phyloP scores from a whole-genome alignment of 805 yeast species.

The Metschnikowia continentalis region DNA sequence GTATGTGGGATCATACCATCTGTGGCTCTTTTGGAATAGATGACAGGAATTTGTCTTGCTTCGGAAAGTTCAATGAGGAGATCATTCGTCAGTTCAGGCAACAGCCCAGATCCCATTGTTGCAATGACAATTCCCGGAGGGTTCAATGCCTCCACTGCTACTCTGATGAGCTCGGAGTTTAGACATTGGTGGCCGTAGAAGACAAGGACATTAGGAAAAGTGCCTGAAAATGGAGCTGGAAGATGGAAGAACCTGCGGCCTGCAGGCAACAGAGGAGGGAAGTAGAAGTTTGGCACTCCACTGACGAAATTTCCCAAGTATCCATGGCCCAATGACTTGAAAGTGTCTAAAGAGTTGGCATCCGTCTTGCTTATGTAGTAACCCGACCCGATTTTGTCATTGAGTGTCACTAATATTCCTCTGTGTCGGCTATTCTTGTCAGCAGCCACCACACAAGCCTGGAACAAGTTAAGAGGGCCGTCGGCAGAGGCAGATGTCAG shows the following conservation, averaged over 20 bases:
- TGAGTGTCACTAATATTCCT: constrained; percentile 60
- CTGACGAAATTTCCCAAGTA: constrained; percentile 67
- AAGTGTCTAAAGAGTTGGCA: constrained; percentile 67
- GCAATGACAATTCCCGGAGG: constrained; percentile 60
- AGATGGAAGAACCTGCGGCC: constrained; percentile 32
- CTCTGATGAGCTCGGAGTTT: constrained; percentile 43
- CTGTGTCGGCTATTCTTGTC: constrained; percentile 47
- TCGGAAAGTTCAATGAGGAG: constrained; percentile 37
- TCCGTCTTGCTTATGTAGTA: constrained; percentile 67
- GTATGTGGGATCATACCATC: constrained; percentile 68
- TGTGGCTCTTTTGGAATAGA: constrained; percentile 63
- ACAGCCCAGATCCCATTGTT: constrained; percentile 69
- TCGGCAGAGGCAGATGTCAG: constrained; percentile 66
- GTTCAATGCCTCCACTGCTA: constrained; percentile 42
- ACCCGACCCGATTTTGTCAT: constrained; percentile 67
- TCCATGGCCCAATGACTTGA: constrained; percentile 65
- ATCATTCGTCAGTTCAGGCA: constrained; percentile 48
- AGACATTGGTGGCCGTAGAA: constrained; percentile 62
- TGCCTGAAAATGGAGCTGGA: constrained; percentile 19
- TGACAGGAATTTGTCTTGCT: constrained; percentile 46
- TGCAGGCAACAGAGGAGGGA: constrained; percentile 57
- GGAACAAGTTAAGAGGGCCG: constrained; percentile 70
- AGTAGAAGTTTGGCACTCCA: constrained; percentile 60
- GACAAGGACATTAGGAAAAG: constrained; percentile 46
- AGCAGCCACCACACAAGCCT: constrained; percentile 63